These are phyloP conservation scores for Striga asiatica DNA, from an alignment of 257 asterid genomes.

Conservation along the genomic window DNA sequence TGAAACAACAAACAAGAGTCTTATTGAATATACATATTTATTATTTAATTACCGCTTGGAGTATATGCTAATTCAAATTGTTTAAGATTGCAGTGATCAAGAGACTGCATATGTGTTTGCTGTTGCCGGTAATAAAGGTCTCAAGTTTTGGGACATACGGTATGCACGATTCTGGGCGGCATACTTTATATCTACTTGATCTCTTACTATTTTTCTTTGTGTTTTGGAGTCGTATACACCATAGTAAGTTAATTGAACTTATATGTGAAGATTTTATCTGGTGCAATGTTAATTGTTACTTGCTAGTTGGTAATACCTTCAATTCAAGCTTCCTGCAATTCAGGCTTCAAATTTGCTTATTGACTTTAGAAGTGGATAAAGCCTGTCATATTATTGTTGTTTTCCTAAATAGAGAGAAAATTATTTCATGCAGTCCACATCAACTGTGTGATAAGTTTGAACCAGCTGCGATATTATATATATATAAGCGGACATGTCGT, in stretches of 20 bases:
- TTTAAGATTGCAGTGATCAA: conserved; percentile 41
- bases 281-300: neutral
- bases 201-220: neutral
- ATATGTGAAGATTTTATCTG: neutral
- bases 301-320: neutral
- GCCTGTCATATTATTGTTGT: neutral
- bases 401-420: neutral
- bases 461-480: too few species aligned
- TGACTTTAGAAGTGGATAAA: neutral
- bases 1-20: neutral
- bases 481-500: neutral
- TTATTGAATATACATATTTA: conserved; percentile 7
- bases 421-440: too few species aligned
- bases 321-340: neutral
- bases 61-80: conserved; percentile 9
- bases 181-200: neutral
- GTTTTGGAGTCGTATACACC: neutral
- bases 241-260: neutral
- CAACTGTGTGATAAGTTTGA: too few species aligned
- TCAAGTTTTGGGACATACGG: conserved; percentile 92
- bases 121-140: conserved; percentile 64
- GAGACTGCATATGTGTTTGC: conserved; percentile 54
- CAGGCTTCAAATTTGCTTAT: neutral
- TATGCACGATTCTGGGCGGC: conserved; percentile 20
- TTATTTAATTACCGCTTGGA: neutral